Percentiles rank a stretch among this genome's conserved stretches.
Evolutionary conservation across 2,329 filamentous ascomycete species (phyloP).

Genomic region (Pestalotiopsis fici): DNA sequence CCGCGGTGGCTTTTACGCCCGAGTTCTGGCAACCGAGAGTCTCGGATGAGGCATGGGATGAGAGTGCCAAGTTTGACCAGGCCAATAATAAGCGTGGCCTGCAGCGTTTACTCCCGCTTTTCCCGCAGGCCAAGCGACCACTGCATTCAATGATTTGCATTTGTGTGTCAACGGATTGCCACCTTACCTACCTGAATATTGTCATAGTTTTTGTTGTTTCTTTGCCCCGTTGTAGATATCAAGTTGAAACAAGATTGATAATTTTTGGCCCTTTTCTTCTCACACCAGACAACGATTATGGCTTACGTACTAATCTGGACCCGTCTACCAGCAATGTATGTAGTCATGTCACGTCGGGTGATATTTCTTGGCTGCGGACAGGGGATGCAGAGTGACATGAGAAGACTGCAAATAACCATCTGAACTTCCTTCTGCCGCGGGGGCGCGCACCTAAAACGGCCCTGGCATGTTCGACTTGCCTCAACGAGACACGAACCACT

Average conservation of each 20-base stretch:
- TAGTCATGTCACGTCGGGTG: background rate
- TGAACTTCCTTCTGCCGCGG: background rate
- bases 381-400: background rate
- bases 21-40: background rate
- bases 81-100: background rate
- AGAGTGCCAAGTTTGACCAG: background rate
- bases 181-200: background rate
- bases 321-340: background rate
- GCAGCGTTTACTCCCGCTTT: background rate
- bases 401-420: background rate
- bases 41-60: background rate
- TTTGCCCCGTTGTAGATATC: no score
- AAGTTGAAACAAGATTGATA: no score
- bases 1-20: no score
- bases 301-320: no score
- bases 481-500: background rate
- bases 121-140: background rate
- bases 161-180: background rate
- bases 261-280: no score
- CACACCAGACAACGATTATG: no score
- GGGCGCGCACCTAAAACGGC: background rate
- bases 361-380: background rate
- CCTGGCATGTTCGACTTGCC: background rate
- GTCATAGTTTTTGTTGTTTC: no score
- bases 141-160: background rate